phyloP scores from a whole-genome alignment of 805 yeast species.

The Candida coleopterorum region DNA sequence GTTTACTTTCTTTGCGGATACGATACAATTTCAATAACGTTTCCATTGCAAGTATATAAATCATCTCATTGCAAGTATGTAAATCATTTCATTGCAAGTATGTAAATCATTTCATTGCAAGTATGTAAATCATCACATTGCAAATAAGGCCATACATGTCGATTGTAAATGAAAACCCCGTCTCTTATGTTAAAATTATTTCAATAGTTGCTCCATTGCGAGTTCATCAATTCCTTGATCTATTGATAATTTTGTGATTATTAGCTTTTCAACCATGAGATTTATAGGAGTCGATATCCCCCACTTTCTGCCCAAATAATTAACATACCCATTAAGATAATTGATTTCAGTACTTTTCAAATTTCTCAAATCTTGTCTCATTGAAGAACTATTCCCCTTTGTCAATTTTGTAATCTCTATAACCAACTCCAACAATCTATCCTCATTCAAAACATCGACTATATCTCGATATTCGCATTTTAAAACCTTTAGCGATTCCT shows the following conservation, averaged over 20 bases:
- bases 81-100: too few species aligned
- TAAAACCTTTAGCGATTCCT: conserved; percentile 44
- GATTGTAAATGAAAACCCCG: too few species aligned
- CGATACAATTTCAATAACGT: too few species aligned
- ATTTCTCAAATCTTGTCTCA: conserved; percentile 61
- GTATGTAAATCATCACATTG: too few species aligned
- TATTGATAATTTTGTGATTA: conserved; percentile 33
- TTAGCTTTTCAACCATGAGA: conserved; percentile 40
- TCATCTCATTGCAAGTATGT: too few species aligned
- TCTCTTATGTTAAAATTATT: too few species aligned
- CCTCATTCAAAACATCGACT: conserved; percentile 25
- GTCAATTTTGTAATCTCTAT: conserved; percentile 32
- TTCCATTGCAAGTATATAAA: too few species aligned
- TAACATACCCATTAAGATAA: conserved; percentile 79
- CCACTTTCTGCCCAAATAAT: conserved; percentile 45
- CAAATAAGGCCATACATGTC: too few species aligned
- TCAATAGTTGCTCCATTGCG: conserved; percentile 3
- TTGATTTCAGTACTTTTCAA: conserved; percentile 70
- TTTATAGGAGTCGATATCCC: conserved; percentile 45
- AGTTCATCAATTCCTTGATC: conserved; percentile 23
- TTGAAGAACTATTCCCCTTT: conserved; percentile 59
- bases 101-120: too few species aligned
- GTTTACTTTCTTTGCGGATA: too few species aligned
- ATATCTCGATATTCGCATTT: conserved; percentile 18
- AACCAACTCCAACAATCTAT: conserved; percentile 30